Evolutionary conservation across 805 yeast genomes (phyloP).

Genomic region (Ogataea pini): DNA sequence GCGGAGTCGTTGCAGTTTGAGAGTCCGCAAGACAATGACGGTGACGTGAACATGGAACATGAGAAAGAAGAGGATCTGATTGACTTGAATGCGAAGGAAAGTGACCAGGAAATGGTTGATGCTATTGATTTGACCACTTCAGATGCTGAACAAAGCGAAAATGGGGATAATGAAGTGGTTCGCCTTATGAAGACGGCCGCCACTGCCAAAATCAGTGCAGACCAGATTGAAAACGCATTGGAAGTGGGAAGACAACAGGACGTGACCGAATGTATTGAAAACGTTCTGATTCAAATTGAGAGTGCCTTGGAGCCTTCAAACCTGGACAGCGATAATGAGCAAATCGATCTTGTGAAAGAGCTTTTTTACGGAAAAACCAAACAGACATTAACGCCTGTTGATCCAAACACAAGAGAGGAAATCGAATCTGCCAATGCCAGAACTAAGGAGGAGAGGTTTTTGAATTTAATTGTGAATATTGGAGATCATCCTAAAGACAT

Average conservation of each 20-base stretch:
- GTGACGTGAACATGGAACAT: conserved; percentile 1
- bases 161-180: conserved; percentile 9
- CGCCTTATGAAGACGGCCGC: conserved; percentile 31
- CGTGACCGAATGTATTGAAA: conserved; percentile 95
- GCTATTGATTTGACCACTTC: conserved; percentile 2
- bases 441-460: conserved; percentile 69
- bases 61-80: conserved; percentile 2
- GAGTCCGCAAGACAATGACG: not conserved
- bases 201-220: conserved; percentile 47
- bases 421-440: conserved; percentile 37
- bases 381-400: conserved; percentile 66
- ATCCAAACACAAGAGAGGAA: conserved; percentile 32
- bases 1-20: conserved; percentile 18
- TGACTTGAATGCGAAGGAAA: not conserved
- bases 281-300: conserved; percentile 87
- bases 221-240: conserved; percentile 71
- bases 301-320: conserved; percentile 74
- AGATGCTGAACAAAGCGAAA: not conserved
- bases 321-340: conserved; percentile 76
- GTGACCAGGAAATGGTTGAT: conserved; percentile 2
- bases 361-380: conserved; percentile 85
- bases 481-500: conserved; percentile 86
- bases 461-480: conserved; percentile 80
- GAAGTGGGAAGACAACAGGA: conserved; percentile 94
- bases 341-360: conserved; percentile 74